Evolutionary conservation across 2,329 filamentous ascomycete genomes (phyloP).

Genomic region (Zymoseptoria pseudotritici): DNA sequence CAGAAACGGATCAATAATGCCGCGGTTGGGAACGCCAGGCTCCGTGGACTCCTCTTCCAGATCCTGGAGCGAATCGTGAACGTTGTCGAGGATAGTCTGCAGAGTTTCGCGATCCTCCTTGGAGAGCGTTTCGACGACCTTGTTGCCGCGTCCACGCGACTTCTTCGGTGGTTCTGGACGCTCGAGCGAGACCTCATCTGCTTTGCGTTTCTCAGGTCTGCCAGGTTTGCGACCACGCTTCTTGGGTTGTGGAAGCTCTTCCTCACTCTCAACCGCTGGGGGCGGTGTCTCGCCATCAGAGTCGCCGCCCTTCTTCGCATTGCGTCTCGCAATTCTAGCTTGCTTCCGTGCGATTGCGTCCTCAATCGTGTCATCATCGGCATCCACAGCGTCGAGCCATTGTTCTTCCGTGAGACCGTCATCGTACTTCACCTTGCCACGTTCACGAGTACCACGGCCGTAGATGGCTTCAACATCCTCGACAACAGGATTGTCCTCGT

Average conservation of each 20-base stretch:
- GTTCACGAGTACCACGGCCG: conserved; percentile 88
- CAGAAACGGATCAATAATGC: conserved; percentile 90
- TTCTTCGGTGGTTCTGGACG: conserved; percentile 70
- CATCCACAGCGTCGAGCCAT: conserved; percentile 96
- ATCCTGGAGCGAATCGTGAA: conserved; percentile 75
- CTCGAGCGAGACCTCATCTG: conserved; percentile 58
- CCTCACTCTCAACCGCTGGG: conserved; percentile 70
- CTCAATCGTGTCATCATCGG: conserved; percentile 89
- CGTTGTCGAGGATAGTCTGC: conserved; percentile 67
- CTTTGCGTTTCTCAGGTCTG: conserved; percentile 77
- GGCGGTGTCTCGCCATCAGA: conserved; percentile 64
- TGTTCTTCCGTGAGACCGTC: conserved; percentile 97
- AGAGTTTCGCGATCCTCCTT: conserved; percentile 66
- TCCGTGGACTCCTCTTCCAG: conserved; percentile 68
- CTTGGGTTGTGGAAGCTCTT: conserved; percentile 63
- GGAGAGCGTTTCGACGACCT: conserved; percentile 57
- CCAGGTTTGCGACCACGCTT: conserved; percentile 67
- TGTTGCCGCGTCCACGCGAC: conserved; percentile 63
- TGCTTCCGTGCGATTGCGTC: conserved; percentile 86
- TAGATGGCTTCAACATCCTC: conserved; percentile 72
- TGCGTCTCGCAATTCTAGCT: conserved; percentile 72
- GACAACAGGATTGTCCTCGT: conserved; percentile 71
- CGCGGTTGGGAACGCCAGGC: conserved; percentile 54
- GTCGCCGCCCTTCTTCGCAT: conserved; percentile 58
- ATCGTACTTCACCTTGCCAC: conserved; percentile 90